These are phyloP conservation scores for Nitzschia sp. DNA, from an alignment of 108 stramenopile species.

Conservation along the genomic window DNA sequence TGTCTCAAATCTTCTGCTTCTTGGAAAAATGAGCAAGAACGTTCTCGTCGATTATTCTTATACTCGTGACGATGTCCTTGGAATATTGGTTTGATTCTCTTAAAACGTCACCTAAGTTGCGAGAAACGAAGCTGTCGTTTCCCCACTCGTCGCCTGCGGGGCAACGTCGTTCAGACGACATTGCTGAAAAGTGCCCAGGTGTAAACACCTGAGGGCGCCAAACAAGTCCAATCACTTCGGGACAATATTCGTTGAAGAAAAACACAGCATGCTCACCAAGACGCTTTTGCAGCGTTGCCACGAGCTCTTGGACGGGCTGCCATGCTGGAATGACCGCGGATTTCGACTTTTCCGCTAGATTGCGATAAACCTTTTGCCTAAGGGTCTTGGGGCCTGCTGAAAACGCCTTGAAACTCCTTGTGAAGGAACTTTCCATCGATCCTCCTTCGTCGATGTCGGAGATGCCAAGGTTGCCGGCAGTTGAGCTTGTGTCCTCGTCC, in stretches of 20 bases:
- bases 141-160: slow-evolving; percentile 62
- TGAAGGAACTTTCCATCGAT: slow-evolving; percentile 52
- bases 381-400: slow-evolving; percentile 67
- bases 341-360: slow-evolving; percentile 42
- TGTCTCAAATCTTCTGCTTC: not conserved
- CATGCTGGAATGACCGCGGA: slow-evolving; percentile 48
- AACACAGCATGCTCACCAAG: slow-evolving; percentile 72
- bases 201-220: slow-evolving; percentile 74
- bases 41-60: slow-evolving; percentile 18
- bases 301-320: slow-evolving; percentile 67
- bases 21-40: slow-evolving; percentile 13
- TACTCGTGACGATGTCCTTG: slow-evolving; percentile 49
- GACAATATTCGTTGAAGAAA: slow-evolving; percentile 80
- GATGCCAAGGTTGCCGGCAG: slow-evolving; percentile 28
- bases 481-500: slow-evolving; percentile 74
- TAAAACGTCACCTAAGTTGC: slow-evolving; percentile 69
- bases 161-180: slow-evolving; percentile 64
- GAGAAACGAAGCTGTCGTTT: slow-evolving; percentile 57
- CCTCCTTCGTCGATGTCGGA: slow-evolving; percentile 11
- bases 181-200: slow-evolving; percentile 61
- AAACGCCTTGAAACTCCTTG: slow-evolving; percentile 52
- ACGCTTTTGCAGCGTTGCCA: slow-evolving; percentile 49
- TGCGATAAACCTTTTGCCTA: slow-evolving; percentile 70
- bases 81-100: slow-evolving; percentile 49
- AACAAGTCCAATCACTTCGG: slow-evolving; percentile 76